A percentile compares a stretch with the other conserved stretches of the same genome.
phyloP scores from a whole-genome alignment of 148 eudicot genomes.

The Silene latifolia region DNA sequence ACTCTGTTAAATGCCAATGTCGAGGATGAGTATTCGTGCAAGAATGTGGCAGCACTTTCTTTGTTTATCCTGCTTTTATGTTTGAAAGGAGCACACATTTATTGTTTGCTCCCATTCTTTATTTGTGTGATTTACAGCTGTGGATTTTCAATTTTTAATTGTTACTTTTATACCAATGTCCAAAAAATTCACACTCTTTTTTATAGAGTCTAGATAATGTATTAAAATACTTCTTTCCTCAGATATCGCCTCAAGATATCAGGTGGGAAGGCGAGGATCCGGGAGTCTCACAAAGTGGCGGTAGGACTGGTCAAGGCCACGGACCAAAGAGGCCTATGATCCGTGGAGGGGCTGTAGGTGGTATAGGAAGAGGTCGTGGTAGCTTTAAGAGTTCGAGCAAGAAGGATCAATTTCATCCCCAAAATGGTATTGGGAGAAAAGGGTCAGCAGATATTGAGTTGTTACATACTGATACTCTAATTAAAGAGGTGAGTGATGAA shows the following conservation, averaged over 20 bases:
- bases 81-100: background rate
- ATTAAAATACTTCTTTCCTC: slow-evolving; percentile 3
- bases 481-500: slow-evolving; percentile 46
- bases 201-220: background rate
- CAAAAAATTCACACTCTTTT: background rate
- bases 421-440: slow-evolving; percentile 51
- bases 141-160: background rate
- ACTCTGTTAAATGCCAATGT: background rate
- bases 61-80: background rate
- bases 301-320: slow-evolving; percentile 39
- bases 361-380: slow-evolving; percentile 54
- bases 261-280: slow-evolving; percentile 55
- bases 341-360: slow-evolving; percentile 39
- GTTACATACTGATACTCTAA: slow-evolving; percentile 58
- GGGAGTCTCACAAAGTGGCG: slow-evolving; percentile 29
- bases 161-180: background rate
- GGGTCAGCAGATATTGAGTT: slow-evolving; percentile 50
- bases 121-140: background rate
- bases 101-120: background rate
- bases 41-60: background rate
- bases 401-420: slow-evolving; percentile 35
- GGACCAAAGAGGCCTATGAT: slow-evolving; percentile 39
- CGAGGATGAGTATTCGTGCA: background rate
- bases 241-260: slow-evolving; percentile 59
- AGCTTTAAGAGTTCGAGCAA: slow-evolving; percentile 39